A percentile compares a stretch with the other conserved stretches of the same genome.
These are phyloP conservation scores for Leucocoprinus birnbaumii DNA, from an alignment of 768 basidiomycete genomes.

Conservation along the genomic window DNA sequence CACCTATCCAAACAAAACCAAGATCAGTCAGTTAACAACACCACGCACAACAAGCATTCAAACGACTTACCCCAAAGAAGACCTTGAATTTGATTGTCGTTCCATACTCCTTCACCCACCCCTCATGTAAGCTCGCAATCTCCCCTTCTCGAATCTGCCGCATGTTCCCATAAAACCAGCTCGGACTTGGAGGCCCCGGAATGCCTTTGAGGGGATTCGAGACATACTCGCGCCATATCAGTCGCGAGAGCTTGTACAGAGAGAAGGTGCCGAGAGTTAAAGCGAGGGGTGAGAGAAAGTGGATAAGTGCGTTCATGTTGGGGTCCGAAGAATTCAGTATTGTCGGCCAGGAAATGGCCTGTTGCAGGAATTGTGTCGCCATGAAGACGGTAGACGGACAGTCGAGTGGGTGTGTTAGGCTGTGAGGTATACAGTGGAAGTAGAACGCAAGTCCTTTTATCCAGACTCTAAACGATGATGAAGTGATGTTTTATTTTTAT, in stretches of 20 bases:
- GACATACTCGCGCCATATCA: slow-evolving; percentile 28
- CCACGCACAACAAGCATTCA: neutral
- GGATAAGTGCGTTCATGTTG: slow-evolving; percentile 9
- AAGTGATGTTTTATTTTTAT: too few species aligned
- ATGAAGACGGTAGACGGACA: too few species aligned
- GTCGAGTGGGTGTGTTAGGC: too few species aligned
- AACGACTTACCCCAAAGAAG: slow-evolving; percentile 39
- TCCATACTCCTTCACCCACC: slow-evolving; percentile 48
- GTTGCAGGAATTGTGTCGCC: too few species aligned
- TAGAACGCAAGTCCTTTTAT: too few species aligned
- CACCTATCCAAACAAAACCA: slow-evolving; percentile 20
- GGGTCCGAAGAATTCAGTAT: neutral
- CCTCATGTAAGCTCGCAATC: slow-evolving; percentile 29
- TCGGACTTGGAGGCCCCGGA: slow-evolving; percentile 47
- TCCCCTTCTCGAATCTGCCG: slow-evolving; percentile 38
- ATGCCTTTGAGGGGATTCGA: slow-evolving; percentile 41
- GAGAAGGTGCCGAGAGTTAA: slow-evolving; percentile 24
- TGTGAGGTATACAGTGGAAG: too few species aligned
- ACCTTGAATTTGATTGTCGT: slow-evolving; percentile 40
- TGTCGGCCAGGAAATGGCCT: too few species aligned
- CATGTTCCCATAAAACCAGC: slow-evolving; percentile 47
- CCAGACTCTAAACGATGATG: too few species aligned
- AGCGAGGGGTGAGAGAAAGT: slow-evolving; percentile 19
- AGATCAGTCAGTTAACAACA: neutral
- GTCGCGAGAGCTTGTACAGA: slow-evolving; percentile 25